Conservation (phyloP, 139 green algal species). For the Coccomyxa sp. region DNA sequence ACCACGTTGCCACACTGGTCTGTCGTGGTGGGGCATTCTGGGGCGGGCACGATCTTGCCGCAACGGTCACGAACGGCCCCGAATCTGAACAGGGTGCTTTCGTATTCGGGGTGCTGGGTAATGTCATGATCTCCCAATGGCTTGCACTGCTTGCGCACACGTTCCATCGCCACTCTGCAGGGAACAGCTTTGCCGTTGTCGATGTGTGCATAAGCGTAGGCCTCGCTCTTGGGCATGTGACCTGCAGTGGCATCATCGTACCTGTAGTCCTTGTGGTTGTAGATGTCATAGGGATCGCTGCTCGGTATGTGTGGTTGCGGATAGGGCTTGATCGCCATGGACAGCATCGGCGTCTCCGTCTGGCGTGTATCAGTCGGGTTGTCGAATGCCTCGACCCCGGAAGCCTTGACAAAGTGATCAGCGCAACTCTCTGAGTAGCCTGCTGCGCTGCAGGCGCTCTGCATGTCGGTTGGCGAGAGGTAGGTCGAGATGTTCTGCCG, state of each 20-base stretch:
- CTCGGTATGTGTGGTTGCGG: background rate
- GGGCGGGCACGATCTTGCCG: background rate
- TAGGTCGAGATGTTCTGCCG: background rate
- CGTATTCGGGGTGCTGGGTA: background rate
- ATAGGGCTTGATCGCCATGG: background rate
- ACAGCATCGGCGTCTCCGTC: background rate
- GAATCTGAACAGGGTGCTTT: slow-evolving; percentile 1
- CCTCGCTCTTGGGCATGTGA: background rate
- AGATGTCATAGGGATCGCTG: background rate
- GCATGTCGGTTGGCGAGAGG: background rate
- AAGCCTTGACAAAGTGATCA: background rate
- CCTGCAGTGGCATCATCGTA: background rate
- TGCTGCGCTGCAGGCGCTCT: background rate
- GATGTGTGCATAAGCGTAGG: background rate
- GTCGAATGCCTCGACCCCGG: background rate
- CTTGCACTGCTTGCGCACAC: background rate
- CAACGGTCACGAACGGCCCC: background rate
- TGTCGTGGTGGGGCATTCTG: background rate
- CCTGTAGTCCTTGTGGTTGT: background rate
- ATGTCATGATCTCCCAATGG: background rate
- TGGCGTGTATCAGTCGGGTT: background rate
- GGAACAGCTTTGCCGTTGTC: background rate
- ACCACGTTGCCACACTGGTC: background rate
- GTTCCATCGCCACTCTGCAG: background rate
- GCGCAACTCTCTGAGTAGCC: background rate